These are phyloP conservation scores for Monosporascus sp. DNA, from an alignment of 2,329 filamentous ascomycete genomes.

Conservation along the genomic window DNA sequence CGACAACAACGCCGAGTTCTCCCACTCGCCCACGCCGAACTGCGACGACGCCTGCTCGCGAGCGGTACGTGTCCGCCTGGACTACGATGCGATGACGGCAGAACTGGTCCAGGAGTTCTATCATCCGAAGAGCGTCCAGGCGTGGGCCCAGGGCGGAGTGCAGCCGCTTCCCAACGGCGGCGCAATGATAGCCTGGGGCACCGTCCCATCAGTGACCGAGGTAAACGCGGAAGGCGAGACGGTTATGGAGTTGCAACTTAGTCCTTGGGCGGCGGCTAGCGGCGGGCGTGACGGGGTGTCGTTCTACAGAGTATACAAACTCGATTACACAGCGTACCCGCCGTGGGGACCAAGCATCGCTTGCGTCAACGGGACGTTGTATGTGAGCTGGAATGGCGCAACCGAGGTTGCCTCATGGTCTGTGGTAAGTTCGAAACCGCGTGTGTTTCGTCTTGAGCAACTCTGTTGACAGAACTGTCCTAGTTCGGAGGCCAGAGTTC, in stretches of 20 bases:
- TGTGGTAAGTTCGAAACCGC: conserved; percentile 5
- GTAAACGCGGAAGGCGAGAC: conserved; percentile 39
- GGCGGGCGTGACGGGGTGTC: conserved; percentile 25
- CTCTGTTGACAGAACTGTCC: background rate
- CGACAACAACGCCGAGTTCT: conserved; percentile 26
- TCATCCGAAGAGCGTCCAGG: conserved; percentile 25
- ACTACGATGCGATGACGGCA: conserved; percentile 36
- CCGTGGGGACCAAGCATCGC: conserved; percentile 17
- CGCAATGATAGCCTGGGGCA: conserved; percentile 52
- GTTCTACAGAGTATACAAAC: conserved; percentile 49
- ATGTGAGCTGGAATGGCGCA: conserved; percentile 39
- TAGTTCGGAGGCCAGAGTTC: background rate
- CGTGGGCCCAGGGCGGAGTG: conserved; percentile 35
- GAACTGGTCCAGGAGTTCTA: conserved; percentile 37
- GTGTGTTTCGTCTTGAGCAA: background rate
- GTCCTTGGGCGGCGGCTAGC: conserved; percentile 32
- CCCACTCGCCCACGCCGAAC: conserved; percentile 7
- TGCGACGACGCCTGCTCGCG: conserved; percentile 25
- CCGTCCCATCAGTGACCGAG: conserved; percentile 39
- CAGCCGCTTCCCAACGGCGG: conserved; percentile 49
- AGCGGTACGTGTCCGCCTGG: conserved; percentile 39
- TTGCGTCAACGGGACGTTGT: conserved; percentile 18
- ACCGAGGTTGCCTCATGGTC: conserved; percentile 30
- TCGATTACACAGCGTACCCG: conserved; percentile 39
- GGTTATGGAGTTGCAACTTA: conserved; percentile 39